Conservation (phyloP, 495 filamentous ascomycete genomes). For the Neurospora sp. region DNA sequence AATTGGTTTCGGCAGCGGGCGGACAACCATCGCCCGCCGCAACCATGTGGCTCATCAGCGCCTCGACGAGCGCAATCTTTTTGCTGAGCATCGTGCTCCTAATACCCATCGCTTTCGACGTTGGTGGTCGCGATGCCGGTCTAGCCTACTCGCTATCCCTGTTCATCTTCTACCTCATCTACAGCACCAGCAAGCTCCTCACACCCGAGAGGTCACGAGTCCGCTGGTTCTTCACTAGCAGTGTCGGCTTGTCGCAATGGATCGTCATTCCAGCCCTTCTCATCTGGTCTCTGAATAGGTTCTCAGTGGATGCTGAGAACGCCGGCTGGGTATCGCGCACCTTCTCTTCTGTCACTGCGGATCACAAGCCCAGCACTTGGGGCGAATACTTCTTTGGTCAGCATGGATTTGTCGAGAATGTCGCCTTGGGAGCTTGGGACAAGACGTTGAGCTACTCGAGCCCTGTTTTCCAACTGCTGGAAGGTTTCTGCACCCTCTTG, state of each 20-base stretch:
- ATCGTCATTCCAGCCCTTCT: slow-evolving; percentile 69
- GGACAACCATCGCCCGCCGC: slow-evolving; percentile 18
- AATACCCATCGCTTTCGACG: slow-evolving; percentile 92
- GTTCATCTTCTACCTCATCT: slow-evolving; percentile 79
- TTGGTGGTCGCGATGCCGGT: slow-evolving; percentile 87
- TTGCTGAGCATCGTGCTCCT: slow-evolving; percentile 82
- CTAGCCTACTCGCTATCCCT: slow-evolving; percentile 84
- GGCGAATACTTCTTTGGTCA: slow-evolving; percentile 77
- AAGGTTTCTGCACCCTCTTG: slow-evolving; percentile 91
- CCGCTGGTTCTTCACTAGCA: slow-evolving; percentile 53
- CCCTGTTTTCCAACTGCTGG: slow-evolving; percentile 87
- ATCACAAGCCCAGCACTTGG: slow-evolving; percentile 52
- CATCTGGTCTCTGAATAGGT: slow-evolving; percentile 90
- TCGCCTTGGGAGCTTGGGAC: slow-evolving; percentile 82
- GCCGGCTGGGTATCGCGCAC: slow-evolving; percentile 73
- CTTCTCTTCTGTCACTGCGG: slow-evolving; percentile 46
- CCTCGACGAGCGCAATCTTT: slow-evolving; percentile 66
- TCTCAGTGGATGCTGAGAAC: slow-evolving; percentile 73
- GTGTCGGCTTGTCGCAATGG: slow-evolving; percentile 71
- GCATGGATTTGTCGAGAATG: slow-evolving; percentile 63
- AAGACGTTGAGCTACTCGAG: slow-evolving; percentile 82
- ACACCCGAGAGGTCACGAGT: slow-evolving; percentile 73
- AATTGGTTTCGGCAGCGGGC: not conserved
- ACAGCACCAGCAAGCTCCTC: slow-evolving; percentile 66
- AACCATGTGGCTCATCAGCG: slow-evolving; percentile 58